Conservation (phyloP, 164 flowering plant species). For the Aristolochia fimbriata region DNA sequence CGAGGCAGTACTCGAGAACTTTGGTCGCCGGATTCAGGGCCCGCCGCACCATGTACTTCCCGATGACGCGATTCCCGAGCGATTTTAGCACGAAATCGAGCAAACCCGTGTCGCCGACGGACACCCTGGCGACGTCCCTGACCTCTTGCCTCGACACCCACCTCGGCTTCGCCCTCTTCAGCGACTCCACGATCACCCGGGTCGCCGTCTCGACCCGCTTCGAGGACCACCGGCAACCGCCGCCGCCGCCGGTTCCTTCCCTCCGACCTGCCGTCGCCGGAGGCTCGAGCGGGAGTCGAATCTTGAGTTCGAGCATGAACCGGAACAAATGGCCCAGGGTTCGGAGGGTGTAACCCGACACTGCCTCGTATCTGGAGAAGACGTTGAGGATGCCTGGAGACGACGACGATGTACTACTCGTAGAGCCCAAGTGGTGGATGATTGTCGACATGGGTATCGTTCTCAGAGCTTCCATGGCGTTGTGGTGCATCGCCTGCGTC, state of each 20-base stretch:
- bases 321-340: constrained; percentile 55
- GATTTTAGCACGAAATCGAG: constrained; percentile 89
- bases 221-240: constrained; percentile 72
- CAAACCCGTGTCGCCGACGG: constrained; percentile 90
- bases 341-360: constrained; percentile 43
- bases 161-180: constrained; percentile 44
- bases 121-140: constrained; percentile 77
- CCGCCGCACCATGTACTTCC: constrained; percentile 69
- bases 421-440: constrained; percentile 21
- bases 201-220: constrained; percentile 88
- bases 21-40: constrained; percentile 87
- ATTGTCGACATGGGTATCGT: constrained; percentile 31
- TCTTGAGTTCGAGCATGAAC: constrained; percentile 62
- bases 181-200: constrained; percentile 65
- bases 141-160: constrained; percentile 96
- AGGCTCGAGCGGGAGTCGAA: constrained; percentile 37
- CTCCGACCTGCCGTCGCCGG: background rate
- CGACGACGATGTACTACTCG: too few species aligned
- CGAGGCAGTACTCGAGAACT: constrained; percentile 82
- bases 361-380: constrained; percentile 45
- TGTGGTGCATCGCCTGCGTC: constrained; percentile 46
- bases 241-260: constrained; percentile 21
- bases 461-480: constrained; percentile 61
- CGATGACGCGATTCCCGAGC: constrained; percentile 78
- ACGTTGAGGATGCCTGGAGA: constrained; percentile 30